Percentiles rank a stretch among this genome's conserved stretches.
Evolutionary conservation across 345 rosid genomes (phyloP).

Genomic region (Psidium guajava): DNA sequence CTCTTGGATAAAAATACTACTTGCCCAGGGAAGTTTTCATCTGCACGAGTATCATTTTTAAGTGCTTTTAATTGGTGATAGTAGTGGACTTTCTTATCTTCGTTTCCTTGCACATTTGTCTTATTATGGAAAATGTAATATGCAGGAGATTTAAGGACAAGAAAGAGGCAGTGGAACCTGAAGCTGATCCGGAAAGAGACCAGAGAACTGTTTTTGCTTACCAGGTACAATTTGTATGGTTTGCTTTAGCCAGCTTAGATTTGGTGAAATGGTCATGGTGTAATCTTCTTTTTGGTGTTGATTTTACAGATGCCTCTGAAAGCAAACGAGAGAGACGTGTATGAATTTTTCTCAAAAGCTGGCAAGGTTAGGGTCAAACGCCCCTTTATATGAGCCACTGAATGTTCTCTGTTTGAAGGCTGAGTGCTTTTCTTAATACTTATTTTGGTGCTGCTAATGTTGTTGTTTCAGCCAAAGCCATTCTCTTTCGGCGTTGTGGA

Average conservation of each 20-base stretch:
- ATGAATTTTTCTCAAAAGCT: constrained; percentile 87
- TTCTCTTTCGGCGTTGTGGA: background rate
- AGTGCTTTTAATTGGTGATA: background rate
- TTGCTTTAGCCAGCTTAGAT: background rate
- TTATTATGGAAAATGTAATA: background rate
- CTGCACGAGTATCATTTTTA: background rate
- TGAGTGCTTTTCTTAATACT: background rate
- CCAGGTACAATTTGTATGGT: constrained; percentile 36
- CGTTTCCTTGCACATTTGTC: background rate
- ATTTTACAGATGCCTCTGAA: constrained; percentile 81
- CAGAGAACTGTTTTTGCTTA: constrained; percentile 95
- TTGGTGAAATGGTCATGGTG: background rate
- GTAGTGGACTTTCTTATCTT: background rate
- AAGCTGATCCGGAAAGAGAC: constrained; percentile 95
- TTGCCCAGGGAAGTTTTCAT: background rate
- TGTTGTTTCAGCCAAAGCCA: background rate
- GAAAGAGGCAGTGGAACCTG: constrained; percentile 70
- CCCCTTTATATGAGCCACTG: background rate
- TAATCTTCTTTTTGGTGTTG: background rate
- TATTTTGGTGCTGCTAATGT: background rate
- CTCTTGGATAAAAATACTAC: background rate
- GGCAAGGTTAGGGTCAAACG: constrained; percentile 54
- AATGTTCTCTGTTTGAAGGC: background rate
- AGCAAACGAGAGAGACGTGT: constrained; percentile 85
- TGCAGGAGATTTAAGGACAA: constrained; percentile 72